phyloP scores from a whole-genome alignment of 495 filamentous ascomycete genomes.

The Xylaria telfairii region DNA sequence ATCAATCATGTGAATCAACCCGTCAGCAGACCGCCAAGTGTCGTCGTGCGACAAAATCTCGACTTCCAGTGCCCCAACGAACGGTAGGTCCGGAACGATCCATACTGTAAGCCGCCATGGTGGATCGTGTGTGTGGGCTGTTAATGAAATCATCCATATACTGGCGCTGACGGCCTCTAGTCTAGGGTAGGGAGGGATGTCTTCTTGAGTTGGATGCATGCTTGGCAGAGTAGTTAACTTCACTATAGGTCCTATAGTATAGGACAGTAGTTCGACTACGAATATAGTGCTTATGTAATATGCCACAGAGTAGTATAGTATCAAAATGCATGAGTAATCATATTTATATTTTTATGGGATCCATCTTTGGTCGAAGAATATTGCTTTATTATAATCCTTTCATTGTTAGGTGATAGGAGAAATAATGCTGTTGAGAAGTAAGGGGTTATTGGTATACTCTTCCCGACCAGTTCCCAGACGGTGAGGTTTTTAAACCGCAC shows the following conservation, averaged over 20 bases:
- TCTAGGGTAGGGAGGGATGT: background rate
- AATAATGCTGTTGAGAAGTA: background rate
- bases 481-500: background rate
- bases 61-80: background rate
- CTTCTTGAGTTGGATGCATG: background rate
- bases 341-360: background rate
- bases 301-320: no score
- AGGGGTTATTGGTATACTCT: background rate
- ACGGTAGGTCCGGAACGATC: background rate
- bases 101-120: background rate
- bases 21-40: background rate
- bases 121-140: background rate
- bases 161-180: background rate
- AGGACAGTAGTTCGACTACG: background rate
- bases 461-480: background rate
- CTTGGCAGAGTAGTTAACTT: constrained; percentile 1
- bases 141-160: background rate
- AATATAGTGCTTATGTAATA: background rate
- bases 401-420: background rate
- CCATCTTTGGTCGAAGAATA: background rate
- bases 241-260: no score
- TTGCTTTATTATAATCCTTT: background rate
- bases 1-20: background rate
- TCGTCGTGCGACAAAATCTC: background rate
- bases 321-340: no score